Conservation (phyloP, 305 asterid genomes). For the Euphrasia arctica region DNA sequence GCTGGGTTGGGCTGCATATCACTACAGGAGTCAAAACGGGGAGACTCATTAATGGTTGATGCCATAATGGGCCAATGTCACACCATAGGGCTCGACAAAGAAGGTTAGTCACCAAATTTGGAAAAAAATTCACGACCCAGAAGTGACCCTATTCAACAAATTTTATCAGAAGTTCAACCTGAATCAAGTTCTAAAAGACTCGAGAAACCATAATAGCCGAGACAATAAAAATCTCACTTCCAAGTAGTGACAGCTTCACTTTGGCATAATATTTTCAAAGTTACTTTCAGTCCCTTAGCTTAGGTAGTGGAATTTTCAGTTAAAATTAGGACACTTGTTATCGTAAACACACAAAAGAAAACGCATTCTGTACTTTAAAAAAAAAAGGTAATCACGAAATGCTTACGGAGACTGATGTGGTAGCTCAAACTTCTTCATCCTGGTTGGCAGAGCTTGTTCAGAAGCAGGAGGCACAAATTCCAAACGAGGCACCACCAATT, state of each 20-base stretch:
- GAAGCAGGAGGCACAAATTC: no score
- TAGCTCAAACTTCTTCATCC: no score
- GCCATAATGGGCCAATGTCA: not conserved
- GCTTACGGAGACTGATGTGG: no score
- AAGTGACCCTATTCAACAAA: not conserved
- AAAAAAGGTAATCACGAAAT: no score
- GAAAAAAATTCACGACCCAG: not conserved
- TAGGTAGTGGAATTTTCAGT: no score
- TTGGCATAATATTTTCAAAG: no score
- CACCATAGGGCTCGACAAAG: not conserved
- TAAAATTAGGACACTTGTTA: no score
- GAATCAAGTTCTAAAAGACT: not conserved
- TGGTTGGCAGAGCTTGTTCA: no score
- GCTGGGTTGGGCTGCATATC: not conserved
- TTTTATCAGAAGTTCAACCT: not conserved
- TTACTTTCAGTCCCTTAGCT: no score
- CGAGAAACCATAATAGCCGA: not conserved
- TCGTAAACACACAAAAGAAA: no score
- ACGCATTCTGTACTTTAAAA: no score
- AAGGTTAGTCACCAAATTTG: not conserved
- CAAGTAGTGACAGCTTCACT: not conserved
- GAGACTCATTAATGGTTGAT: not conserved
- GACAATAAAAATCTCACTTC: not conserved
- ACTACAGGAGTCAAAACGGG: not conserved
- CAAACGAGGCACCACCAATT: no score